These are phyloP conservation scores for Nicotiana noctiflora DNA, from an alignment of 257 asterid genomes.

Conservation along the genomic window DNA sequence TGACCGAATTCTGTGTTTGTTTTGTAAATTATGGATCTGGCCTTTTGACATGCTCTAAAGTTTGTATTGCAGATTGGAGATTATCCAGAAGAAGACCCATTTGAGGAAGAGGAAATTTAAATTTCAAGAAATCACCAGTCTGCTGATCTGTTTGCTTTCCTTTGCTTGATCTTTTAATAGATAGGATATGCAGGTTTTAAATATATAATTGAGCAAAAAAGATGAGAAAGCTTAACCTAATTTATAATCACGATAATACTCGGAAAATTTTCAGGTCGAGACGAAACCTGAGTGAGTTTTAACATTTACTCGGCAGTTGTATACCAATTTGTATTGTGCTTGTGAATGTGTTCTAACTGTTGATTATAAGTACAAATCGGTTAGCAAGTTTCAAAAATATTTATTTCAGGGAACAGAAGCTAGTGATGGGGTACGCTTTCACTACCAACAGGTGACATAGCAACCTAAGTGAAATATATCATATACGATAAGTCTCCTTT, in stretches of 20 bases:
- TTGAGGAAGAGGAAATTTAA: too few species aligned
- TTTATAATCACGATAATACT: not conserved
- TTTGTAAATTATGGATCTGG: not conserved
- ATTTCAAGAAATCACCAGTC: not conserved
- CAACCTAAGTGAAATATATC: too few species aligned
- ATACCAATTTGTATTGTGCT: too few species aligned
- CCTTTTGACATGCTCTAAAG: not conserved
- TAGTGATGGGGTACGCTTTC: too few species aligned
- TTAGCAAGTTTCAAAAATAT: too few species aligned
- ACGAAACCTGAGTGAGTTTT: not conserved
- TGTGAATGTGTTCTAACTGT: too few species aligned
- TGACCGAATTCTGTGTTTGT: not conserved
- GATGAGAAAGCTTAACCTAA: not conserved
- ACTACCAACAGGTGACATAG: too few species aligned
- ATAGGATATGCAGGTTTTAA: not conserved
- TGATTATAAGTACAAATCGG: too few species aligned
- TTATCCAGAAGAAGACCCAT: slow-evolving; percentile 82
- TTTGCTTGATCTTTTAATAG: not conserved
- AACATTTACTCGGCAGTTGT: not conserved
- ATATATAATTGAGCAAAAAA: not conserved
- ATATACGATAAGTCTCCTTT: not conserved
- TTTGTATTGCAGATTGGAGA: slow-evolving; percentile 62
- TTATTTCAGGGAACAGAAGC: too few species aligned
- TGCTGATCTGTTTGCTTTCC: not conserved
- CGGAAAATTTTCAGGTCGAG: not conserved